Conservation (phyloP, 2,329 filamentous ascomycete genomes). For the Venturia aucupariae region DNA sequence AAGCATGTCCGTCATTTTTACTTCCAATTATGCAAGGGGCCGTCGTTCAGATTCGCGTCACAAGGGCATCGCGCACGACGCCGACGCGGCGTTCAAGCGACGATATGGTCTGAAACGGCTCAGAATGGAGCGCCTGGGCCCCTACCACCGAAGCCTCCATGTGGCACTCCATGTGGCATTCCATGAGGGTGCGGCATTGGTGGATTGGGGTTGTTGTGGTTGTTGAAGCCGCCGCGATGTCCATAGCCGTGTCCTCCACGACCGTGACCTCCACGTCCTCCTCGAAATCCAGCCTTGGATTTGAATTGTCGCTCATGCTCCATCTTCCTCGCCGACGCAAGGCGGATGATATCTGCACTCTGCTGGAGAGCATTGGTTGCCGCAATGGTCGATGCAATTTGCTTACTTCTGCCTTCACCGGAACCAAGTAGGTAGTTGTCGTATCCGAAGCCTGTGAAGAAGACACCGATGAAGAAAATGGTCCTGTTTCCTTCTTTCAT, state of each 20-base stretch:
- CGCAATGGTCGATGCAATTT: slow-evolving; percentile 59
- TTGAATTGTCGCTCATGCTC: slow-evolving; percentile 11
- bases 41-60: not conserved
- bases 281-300: not conserved
- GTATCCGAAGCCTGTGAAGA: slow-evolving; percentile 61
- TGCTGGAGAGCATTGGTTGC: slow-evolving; percentile 49
- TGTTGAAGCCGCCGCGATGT: slow-evolving; percentile 3
- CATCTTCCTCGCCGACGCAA: slow-evolving; percentile 9
- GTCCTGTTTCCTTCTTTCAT: slow-evolving; percentile 46
- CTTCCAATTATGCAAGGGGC: not conserved
- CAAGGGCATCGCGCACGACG: not conserved
- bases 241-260: not conserved
- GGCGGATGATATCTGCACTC: slow-evolving; percentile 11
- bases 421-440: slow-evolving; percentile 51
- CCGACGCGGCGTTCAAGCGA: not conserved
- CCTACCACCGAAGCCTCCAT: not conserved
- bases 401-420: slow-evolving; percentile 57
- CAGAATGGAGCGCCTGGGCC: not conserved
- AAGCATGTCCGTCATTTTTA: not conserved
- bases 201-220: not conserved
- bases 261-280: not conserved
- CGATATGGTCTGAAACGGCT: not conserved
- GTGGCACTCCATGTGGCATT: not conserved
- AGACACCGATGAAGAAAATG: slow-evolving; percentile 54
- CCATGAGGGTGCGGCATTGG: not conserved